A percentile compares a stretch with the other conserved stretches of the same genome.
Conservation (phyloP, 257 asterid species). For the Capsicum chinense region DNA sequence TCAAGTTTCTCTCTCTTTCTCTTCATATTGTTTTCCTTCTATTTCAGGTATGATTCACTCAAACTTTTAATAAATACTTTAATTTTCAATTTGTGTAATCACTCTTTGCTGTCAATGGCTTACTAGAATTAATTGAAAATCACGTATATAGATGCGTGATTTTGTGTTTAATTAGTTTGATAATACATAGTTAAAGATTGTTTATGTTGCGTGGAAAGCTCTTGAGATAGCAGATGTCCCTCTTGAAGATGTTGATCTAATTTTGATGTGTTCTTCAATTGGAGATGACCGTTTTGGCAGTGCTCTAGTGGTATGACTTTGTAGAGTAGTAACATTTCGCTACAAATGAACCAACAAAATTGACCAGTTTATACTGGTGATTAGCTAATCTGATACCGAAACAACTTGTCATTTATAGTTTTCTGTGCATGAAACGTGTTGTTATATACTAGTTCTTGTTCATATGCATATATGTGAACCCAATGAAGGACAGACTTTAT, state of each 20-base stretch:
- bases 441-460: not conserved
- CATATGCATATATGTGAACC: not conserved
- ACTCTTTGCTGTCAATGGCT: no score
- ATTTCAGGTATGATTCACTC: no score
- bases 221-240: slow-evolving; percentile 87
- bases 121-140: no score
- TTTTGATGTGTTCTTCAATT: slow-evolving; percentile 79
- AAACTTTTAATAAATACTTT: no score
- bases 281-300: slow-evolving; percentile 86
- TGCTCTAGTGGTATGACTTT: slow-evolving; percentile 74
- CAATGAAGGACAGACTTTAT: not conserved
- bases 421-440: not conserved
- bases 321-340: not conserved
- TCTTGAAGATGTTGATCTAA: slow-evolving; percentile 74
- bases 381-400: no score
- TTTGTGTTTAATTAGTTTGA: no score
- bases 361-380: not conserved
- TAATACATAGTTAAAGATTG: no score
- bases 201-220: slow-evolving; percentile 70
- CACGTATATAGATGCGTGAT: no score
- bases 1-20: no score
- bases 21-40: no score
- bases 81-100: no score
- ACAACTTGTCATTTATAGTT: not conserved
- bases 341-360: not conserved